Conservation (phyloP, 352 stramenopile species). For the Phytophthora cajani region DNA sequence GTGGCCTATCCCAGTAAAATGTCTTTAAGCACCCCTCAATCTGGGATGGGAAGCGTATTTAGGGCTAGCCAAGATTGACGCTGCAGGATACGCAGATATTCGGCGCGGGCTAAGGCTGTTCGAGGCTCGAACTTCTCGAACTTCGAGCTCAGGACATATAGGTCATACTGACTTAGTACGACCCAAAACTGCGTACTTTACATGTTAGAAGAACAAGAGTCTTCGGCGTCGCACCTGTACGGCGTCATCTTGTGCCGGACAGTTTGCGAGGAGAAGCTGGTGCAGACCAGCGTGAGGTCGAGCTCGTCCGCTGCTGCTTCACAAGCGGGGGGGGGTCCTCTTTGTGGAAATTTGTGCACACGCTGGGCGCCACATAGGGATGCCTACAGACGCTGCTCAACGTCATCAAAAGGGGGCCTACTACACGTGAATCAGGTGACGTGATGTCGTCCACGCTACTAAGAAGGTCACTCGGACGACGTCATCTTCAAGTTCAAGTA, state of each 20-base stretch:
- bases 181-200: too few species aligned
- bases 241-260: slow-evolving; percentile 63
- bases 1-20: too few species aligned
- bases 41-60: too few species aligned
- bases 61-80: too few species aligned
- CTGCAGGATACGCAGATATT: too few species aligned
- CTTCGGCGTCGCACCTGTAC: slow-evolving; percentile 27
- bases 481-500: slow-evolving; percentile 91
- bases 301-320: slow-evolving; percentile 21
- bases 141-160: too few species aligned
- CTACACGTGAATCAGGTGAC: too few species aligned
- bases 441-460: slow-evolving; percentile 44
- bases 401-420: slow-evolving; percentile 27
- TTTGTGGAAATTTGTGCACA: slow-evolving; percentile 45
- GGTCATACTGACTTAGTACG: too few species aligned
- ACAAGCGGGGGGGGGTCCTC: background rate
- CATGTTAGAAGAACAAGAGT: too few species aligned
- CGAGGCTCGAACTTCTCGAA: too few species aligned
- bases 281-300: slow-evolving; percentile 44
- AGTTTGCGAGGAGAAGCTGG: slow-evolving; percentile 54
- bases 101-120: too few species aligned
- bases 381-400: slow-evolving; percentile 74
- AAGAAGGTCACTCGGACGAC: slow-evolving; percentile 85
- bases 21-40: too few species aligned
- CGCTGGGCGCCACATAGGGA: slow-evolving; percentile 63